Evolutionary conservation across 371 early-diverging fungal species (phyloP).

Genomic region (Apophysomyces trapeziformis): DNA sequence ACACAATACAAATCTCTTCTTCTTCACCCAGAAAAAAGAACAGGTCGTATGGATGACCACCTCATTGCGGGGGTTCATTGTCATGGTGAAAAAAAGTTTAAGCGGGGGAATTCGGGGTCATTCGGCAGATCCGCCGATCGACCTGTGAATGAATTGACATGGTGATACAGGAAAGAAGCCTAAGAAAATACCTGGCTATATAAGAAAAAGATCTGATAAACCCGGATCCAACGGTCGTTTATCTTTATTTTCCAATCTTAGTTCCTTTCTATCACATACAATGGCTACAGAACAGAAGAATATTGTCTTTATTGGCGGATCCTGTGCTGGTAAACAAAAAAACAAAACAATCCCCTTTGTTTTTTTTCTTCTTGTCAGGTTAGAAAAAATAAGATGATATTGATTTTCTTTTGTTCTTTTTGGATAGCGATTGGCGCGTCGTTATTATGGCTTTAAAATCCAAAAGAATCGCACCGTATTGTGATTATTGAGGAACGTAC

Average conservation of each 20-base stretch:
- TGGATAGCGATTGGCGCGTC: constrained; percentile 42
- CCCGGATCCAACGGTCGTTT: not conserved
- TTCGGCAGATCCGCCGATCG: constrained; percentile 12
- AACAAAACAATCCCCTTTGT: not conserved
- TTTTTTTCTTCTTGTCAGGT: too few species aligned
- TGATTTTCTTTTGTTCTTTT: not conserved
- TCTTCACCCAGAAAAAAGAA: too few species aligned
- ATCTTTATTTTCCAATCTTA: not conserved
- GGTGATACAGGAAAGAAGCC: constrained; percentile 2
- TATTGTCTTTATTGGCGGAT: constrained; percentile 60
- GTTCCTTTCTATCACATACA: not conserved
- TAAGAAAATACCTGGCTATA: not conserved
- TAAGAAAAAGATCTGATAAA: constrained; percentile 6
- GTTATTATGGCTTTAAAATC: constrained; percentile 35
- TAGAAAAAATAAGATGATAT: too few species aligned
- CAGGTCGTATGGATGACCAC: too few species aligned
- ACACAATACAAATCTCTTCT: too few species aligned
- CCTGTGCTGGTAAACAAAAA: constrained; percentile 45
- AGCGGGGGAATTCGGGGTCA: constrained; percentile 7
- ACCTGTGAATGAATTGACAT: constrained; percentile 7
- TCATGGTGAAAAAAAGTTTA: not conserved
- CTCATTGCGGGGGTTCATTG: not conserved
- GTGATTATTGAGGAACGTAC: constrained; percentile 63
- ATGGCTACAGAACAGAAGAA: constrained; percentile 42
- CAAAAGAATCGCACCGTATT: constrained; percentile 51